Conservation (phyloP, 305 asterid genomes). For the Fraxinus floribunda region DNA sequence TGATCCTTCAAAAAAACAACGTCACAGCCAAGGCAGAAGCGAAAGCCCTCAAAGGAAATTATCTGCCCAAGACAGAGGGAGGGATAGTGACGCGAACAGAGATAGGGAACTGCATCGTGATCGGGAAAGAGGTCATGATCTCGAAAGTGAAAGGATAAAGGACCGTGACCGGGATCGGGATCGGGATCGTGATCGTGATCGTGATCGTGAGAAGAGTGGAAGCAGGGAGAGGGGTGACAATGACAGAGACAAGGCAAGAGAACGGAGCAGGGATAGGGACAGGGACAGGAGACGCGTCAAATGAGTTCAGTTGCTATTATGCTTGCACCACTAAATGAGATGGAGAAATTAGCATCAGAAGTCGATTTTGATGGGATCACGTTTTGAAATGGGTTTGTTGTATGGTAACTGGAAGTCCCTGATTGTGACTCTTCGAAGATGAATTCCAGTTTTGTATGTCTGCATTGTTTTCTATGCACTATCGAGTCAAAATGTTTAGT, state of each 20-base stretch:
- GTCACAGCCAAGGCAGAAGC: slow-evolving; percentile 67
- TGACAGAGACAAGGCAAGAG: slow-evolving; percentile 52
- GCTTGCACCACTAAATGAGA: not conserved
- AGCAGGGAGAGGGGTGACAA: slow-evolving; percentile 67
- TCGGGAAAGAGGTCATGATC: slow-evolving; percentile 34
- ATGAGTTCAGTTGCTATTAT: slow-evolving; percentile 26
- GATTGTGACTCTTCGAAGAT: not conserved
- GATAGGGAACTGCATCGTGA: slow-evolving; percentile 42
- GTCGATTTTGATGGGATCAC: not conserved
- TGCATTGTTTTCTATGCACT: not conserved
- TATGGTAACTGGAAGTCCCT: slow-evolving; percentile 1
- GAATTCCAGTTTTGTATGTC: not conserved
- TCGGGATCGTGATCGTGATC: slow-evolving; percentile 43
- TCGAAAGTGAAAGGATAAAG: slow-evolving; percentile 36
- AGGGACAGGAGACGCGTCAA: slow-evolving; percentile 60
- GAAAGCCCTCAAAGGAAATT: slow-evolving; percentile 69
- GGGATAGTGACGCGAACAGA: slow-evolving; percentile 39
- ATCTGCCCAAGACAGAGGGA: slow-evolving; percentile 53
- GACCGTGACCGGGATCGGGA: slow-evolving; percentile 47
- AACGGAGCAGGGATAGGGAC: slow-evolving; percentile 48
- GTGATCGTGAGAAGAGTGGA: slow-evolving; percentile 58
- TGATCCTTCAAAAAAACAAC: slow-evolving; percentile 62
- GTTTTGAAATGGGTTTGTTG: not conserved
- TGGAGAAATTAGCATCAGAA: not conserved
- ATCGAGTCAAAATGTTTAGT: not conserved